phyloP scores from a whole-genome alignment of 495 filamentous ascomycete genomes.

The Saxispiralis lemnorum region DNA sequence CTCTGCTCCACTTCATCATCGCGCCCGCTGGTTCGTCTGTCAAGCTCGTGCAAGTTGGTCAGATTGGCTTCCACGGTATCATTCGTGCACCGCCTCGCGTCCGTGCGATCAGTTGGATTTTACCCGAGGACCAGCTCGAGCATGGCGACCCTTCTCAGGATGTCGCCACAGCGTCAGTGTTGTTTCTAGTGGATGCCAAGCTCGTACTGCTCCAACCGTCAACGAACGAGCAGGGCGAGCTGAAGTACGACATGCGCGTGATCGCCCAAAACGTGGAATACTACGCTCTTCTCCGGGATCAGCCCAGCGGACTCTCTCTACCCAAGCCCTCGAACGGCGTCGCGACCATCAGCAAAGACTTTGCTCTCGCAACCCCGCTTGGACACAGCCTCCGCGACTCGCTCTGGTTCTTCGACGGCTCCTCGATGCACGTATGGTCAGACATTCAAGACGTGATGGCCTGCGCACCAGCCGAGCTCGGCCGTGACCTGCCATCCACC shows the following conservation, averaged over 20 bases:
- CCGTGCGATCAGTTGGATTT: slow-evolving; percentile 82
- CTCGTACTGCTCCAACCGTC: slow-evolving; percentile 82
- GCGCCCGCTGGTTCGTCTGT: slow-evolving; percentile 42
- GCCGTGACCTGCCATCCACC: slow-evolving; percentile 41
- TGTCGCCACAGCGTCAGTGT: slow-evolving; percentile 78
- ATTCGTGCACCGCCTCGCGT: slow-evolving; percentile 85
- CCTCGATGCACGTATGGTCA: slow-evolving; percentile 63
- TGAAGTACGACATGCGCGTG: slow-evolving; percentile 97
- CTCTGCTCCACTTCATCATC: slow-evolving; percentile 87
- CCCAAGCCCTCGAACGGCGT: slow-evolving; percentile 10
- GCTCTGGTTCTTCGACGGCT: slow-evolving; percentile 85
- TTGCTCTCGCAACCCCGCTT: background rate
- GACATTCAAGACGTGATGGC: slow-evolving; percentile 77
- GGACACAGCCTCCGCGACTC: slow-evolving; percentile 53
- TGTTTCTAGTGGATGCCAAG: slow-evolving; percentile 92
- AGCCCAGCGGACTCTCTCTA: slow-evolving; percentile 24
- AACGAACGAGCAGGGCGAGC: slow-evolving; percentile 49
- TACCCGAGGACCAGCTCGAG: slow-evolving; percentile 79
- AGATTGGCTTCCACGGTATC: slow-evolving; percentile 92
- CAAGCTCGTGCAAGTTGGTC: slow-evolving; percentile 76
- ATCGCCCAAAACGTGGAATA: slow-evolving; percentile 92
- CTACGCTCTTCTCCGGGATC: slow-evolving; percentile 80
- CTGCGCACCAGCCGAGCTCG: slow-evolving; percentile 41
- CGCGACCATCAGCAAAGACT: background rate
- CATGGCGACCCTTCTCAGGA: slow-evolving; percentile 93